phyloP scores from a whole-genome alignment of 306 rosid species.

The Luffa acutangula region DNA sequence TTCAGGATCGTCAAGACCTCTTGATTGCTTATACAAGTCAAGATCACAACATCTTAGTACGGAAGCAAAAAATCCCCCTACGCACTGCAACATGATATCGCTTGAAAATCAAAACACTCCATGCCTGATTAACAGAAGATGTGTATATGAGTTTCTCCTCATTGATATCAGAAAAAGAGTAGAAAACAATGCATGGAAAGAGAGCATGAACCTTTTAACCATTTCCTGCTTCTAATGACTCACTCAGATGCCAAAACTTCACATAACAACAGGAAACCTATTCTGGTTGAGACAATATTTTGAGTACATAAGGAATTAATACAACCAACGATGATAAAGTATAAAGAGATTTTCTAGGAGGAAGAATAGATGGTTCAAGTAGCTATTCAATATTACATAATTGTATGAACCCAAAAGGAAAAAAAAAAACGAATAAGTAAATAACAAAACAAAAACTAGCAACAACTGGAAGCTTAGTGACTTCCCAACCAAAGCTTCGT shows the following conservation, averaged over 20 bases:
- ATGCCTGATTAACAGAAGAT: constrained; percentile 6
- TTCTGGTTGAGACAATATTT: not conserved
- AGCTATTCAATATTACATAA: not conserved
- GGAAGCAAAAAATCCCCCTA: constrained; percentile 61
- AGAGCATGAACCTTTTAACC: constrained; percentile 5
- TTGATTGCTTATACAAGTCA: constrained; percentile 59
- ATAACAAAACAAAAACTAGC: not conserved
- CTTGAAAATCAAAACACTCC: constrained; percentile 8
- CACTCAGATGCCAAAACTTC: constrained; percentile 4
- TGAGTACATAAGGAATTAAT: not conserved
- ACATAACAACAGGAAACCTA: not conserved
- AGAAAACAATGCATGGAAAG: not conserved
- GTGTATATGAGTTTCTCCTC: not conserved
- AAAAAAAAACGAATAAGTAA: not conserved
- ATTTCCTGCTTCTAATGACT: not conserved
- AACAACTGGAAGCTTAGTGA: not conserved
- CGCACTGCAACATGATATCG: constrained; percentile 39
- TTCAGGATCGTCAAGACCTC: constrained; percentile 88
- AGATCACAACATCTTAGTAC: constrained; percentile 62
- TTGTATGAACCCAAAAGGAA: not conserved
- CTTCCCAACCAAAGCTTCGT: not conserved
- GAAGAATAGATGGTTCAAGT: not conserved
- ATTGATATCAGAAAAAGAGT: not conserved
- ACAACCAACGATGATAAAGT: not conserved
- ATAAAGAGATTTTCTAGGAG: not conserved